Percentiles rank a stretch among this genome's conserved stretches.
Evolutionary conservation across 176 grass and related monocot species (phyloP).

Genomic region (Pontederia paniculata): DNA sequence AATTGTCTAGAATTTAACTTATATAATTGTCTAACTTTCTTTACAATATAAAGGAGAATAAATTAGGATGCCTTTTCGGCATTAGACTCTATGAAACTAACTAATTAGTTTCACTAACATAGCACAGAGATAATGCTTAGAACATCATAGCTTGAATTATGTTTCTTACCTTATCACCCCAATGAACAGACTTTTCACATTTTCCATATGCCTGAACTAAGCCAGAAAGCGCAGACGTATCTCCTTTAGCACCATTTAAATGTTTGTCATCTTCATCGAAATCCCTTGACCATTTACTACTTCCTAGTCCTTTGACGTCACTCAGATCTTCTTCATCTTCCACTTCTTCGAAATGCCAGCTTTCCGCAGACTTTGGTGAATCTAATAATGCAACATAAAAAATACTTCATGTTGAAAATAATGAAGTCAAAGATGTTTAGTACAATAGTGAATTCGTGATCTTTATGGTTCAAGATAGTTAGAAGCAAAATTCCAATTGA

Average conservation of each 20-base stretch:
- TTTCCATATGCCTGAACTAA: conserved; percentile 44
- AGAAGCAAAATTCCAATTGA: no score
- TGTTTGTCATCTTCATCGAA: conserved; percentile 58
- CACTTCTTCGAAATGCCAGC: conserved; percentile 54
- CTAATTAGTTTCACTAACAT: no score
- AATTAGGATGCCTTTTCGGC: no score
- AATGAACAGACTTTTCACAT: conserved; percentile 51
- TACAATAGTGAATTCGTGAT: no score
- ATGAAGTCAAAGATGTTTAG: not conserved
- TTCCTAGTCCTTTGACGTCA: conserved; percentile 52
- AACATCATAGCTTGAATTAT: conserved; percentile 7
- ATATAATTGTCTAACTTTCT: no score
- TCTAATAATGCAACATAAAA: conserved; percentile 16
- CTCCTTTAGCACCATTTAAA: conserved; percentile 25
- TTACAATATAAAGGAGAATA: no score
- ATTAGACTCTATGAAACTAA: no score
- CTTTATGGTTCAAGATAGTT: no score
- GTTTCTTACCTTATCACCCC: conserved; percentile 80
- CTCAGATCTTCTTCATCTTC: conserved; percentile 39
- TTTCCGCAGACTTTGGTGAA: conserved; percentile 33
- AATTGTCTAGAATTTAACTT: no score
- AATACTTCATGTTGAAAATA: not conserved
- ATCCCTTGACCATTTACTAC: conserved; percentile 96
- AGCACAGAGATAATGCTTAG: conserved; percentile 10
- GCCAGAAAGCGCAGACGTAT: conserved; percentile 49